phyloP scores from a whole-genome alignment of 169 alveolate species.

The Eimeria praecox region DNA sequence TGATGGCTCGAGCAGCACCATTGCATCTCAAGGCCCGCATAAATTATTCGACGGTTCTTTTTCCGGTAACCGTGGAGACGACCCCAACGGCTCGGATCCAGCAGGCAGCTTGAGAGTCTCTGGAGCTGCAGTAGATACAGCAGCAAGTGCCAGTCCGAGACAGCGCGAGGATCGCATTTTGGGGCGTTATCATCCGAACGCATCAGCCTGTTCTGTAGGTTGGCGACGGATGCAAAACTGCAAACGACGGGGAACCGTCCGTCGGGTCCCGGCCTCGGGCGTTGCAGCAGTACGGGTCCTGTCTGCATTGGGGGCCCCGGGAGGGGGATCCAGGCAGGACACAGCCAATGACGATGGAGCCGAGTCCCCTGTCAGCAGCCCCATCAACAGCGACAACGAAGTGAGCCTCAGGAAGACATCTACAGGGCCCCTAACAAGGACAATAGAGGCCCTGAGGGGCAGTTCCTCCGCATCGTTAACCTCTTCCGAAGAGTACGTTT shows the following conservation, averaged over 20 bases:
- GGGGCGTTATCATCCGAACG: not conserved
- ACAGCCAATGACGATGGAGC: not conserved
- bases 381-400: conserved; percentile 22
- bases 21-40: not conserved
- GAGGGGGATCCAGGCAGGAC: not conserved
- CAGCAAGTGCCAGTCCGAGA: not conserved
- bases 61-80: not conserved
- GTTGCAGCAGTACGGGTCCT: conserved; percentile 54
- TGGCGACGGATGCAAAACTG: conserved; percentile 26
- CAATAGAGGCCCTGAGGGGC: not conserved
- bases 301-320: conserved; percentile 60
- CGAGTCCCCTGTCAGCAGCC: conserved; percentile 41
- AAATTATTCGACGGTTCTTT: not conserved
- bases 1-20: not conserved
- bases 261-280: conserved; percentile 21
- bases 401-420: not conserved
- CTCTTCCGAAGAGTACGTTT: not conserved
- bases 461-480: not conserved
- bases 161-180: not conserved
- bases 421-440: not conserved
- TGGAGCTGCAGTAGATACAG: conserved; percentile 3
- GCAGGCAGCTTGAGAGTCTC: not conserved
- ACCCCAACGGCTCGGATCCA: not conserved
- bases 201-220: conserved; percentile 32
- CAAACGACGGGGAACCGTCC: not conserved